Base-by-base conservation (phyloP, 2,329 filamentous ascomycete genomes). In the Alternaria incomplexa region DNA sequence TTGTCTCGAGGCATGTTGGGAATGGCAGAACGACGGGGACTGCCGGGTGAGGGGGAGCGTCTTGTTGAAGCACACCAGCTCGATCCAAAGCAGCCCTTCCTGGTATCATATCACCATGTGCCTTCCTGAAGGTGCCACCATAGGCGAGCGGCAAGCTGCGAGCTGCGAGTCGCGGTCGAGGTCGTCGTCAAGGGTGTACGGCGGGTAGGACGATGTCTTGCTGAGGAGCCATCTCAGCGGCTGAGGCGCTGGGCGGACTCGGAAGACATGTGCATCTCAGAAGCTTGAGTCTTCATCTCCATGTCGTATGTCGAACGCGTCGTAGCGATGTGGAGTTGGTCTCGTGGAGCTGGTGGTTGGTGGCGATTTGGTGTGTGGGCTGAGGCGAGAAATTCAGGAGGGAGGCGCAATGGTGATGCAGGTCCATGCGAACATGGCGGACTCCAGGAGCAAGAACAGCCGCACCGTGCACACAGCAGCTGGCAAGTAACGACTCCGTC, bases 351-450 rank as follows among this genome's bases (percentile, higher is more conserved):
- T 51, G 50, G 55, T 48, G 40, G 46, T 59, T 48, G 22, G 44
- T 48, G 26, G 50, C 10, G 40, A 57, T 32, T 30, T 40, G 15
- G 59, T 46, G 36, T 46, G 32, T 30, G 54, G 43, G 45, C 26
- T 50, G 28, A 56, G 52, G 48, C 30, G 28, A 28, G 50, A 58
- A 53, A 56, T 17, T 58, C 50, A 54, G 44, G 60, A 58, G 44
- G n/a, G 47, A 51, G 60, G 43, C 23, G 40, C 28, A 28, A 23
- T 22, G 11, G 28, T 51, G 44, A 28, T 30, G 4, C 30, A 52
- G 47, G 30, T 58, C 47, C 44, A 47, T 48, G 59, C 59, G 28
- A 47, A 40, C 54, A 53, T 44, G 28, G 36, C 5, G 6, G 1
- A 46, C 12, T 52, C 7, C 47, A 28, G 6, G 28, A 44, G 32